Conservation (phyloP, 352 stramenopile genomes). For the Globisporangium spiculum region DNA sequence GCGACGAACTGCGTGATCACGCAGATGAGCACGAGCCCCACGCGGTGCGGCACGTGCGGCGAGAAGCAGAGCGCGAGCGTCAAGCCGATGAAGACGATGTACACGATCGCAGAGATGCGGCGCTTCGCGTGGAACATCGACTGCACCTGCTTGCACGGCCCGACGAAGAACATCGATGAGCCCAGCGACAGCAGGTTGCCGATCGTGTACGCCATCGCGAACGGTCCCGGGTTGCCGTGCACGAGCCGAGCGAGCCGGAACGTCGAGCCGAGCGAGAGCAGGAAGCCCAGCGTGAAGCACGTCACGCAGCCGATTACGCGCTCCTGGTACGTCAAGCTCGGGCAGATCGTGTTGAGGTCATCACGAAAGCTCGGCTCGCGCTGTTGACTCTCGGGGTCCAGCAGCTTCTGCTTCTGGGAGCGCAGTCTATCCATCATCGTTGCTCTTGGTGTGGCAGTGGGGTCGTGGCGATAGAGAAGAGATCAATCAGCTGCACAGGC, state of each 20-base stretch:
- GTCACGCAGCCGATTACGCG: conserved; percentile 76
- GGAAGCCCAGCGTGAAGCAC: conserved; percentile 79
- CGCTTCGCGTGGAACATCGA: conserved; percentile 85
- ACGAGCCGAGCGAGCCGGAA: conserved; percentile 75
- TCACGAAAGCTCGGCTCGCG: conserved; percentile 31
- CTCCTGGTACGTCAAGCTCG: conserved; percentile 82
- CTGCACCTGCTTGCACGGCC: conserved; percentile 74
- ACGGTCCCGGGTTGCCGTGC: conserved; percentile 74
- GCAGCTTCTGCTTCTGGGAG: conserved; percentile 75
- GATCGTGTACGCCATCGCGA: conserved; percentile 84
- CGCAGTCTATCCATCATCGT: conserved; percentile 64
- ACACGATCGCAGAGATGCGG: conserved; percentile 60
- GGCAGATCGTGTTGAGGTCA: conserved; percentile 44
- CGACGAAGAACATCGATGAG: conserved; percentile 85
- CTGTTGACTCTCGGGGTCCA: conserved; percentile 58
- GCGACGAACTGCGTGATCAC: conserved; percentile 77
- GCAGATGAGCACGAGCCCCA: conserved; percentile 68
- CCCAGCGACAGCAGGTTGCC: conserved; percentile 82
- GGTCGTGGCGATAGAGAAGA: not conserved
- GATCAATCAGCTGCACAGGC: not conserved
- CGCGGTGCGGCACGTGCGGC: conserved; percentile 59
- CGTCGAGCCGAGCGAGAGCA: conserved; percentile 81
- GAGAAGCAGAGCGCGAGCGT: conserved; percentile 80
- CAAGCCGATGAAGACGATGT: conserved; percentile 75
- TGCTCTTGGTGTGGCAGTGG: not conserved